Percentiles rank a stretch among this genome's conserved stretches.
phyloP scores from a whole-genome alignment of 345 rosid genomes.

The Toxicodendron radicans region DNA sequence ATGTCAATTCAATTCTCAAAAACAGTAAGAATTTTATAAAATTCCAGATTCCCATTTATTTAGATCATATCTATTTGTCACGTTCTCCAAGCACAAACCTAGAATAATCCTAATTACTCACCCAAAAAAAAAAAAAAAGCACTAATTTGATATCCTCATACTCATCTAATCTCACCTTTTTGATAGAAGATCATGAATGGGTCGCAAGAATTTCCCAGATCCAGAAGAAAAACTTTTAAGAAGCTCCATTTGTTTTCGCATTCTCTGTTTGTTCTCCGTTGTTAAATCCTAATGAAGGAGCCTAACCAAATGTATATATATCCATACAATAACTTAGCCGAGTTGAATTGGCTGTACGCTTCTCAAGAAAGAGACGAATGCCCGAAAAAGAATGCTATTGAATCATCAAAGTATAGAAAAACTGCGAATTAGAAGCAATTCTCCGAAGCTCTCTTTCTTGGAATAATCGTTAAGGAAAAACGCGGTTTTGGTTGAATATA shows the following conservation, averaged over 20 bases:
- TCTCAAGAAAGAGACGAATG: neutral
- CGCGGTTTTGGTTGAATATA: neutral
- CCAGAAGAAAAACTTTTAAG: neutral
- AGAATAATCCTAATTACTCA: no score
- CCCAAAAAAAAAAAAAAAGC: no score
- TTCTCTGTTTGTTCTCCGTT: neutral
- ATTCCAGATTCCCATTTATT: neutral
- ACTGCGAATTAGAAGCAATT: neutral
- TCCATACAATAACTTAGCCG: neutral
- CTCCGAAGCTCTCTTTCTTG: neutral
- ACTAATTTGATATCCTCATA: neutral
- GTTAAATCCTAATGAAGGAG: neutral
- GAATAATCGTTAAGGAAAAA: neutral
- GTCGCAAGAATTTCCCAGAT: neutral
- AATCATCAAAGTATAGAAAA: neutral
- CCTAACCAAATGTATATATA: no score
- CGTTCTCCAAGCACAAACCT: no score
- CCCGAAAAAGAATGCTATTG: neutral
- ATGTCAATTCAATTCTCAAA: neutral
- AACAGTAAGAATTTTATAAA: neutral
- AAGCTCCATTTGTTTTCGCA: neutral
- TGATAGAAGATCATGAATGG: neutral
- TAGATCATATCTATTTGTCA: no score
- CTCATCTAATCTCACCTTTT: conserved; percentile 7
- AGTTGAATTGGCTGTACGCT: neutral